A percentile compares a stretch with the other conserved stretches of the same genome.
Conservation (phyloP, 1,139 yeast genomes). For the Geotrichum aggregatum region DNA sequence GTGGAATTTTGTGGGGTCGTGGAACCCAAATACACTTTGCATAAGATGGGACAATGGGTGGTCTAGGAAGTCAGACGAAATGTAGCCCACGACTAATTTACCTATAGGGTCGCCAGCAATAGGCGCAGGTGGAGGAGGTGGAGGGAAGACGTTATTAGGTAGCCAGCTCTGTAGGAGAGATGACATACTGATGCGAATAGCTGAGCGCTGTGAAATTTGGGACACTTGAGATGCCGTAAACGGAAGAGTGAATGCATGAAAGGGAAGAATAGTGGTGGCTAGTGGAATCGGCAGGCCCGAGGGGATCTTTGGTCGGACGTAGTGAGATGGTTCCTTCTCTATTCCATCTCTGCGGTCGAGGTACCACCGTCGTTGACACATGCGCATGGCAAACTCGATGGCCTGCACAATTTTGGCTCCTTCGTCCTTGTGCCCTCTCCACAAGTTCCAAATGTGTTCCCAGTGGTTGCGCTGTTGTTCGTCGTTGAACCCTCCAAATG, state of each 20-base stretch:
- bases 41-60: conserved; percentile 39
- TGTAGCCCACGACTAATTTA: conserved; percentile 34
- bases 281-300: conserved; percentile 33
- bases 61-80: conserved; percentile 38
- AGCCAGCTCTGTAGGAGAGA: conserved; percentile 33
- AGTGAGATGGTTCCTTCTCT: conserved; percentile 13
- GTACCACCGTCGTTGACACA: conserved; percentile 36
- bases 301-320: conserved; percentile 34
- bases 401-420: conserved; percentile 32
- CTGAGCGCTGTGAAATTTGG: conserved; percentile 33
- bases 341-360: conserved; percentile 26
- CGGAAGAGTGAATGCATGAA: conserved; percentile 39
- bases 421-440: conserved; percentile 30
- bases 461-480: conserved; percentile 23
- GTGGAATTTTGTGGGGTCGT: conserved; percentile 28
- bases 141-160: conserved; percentile 34
- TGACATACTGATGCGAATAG: conserved; percentile 34
- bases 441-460: conserved; percentile 24
- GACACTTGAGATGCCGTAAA: conserved; percentile 31
- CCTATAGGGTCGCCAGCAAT: conserved; percentile 21
- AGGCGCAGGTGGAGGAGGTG: conserved; percentile 34
- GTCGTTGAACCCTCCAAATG: conserved; percentile 27
- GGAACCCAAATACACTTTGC: conserved; percentile 39
- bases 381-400: conserved; percentile 30
- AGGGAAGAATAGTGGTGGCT: conserved; percentile 36